phyloP scores from a whole-genome alignment of 2,329 filamentous ascomycete genomes.

The Aphanoascus verrucosus region DNA sequence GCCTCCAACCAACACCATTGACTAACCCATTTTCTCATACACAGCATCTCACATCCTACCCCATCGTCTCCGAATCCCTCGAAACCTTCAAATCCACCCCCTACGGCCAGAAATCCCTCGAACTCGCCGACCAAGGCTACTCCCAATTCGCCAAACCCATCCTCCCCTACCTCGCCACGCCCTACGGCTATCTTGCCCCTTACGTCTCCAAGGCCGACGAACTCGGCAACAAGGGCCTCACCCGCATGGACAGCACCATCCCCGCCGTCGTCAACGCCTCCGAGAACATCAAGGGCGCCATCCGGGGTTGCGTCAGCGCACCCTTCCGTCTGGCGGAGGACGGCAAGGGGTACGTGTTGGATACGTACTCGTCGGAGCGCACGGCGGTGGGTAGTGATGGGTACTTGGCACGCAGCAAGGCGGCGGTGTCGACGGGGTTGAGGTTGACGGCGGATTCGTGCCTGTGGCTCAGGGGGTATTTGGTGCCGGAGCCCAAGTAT shows the following conservation, averaged over 20 bases:
- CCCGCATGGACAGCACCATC: constrained; percentile 58
- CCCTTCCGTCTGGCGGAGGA: constrained; percentile 54
- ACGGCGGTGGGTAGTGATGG: constrained; percentile 41
- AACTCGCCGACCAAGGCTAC: constrained; percentile 65
- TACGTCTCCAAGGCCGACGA: constrained; percentile 75
- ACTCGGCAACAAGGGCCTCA: constrained; percentile 61
- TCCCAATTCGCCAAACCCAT: constrained; percentile 65
- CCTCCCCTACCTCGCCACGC: constrained; percentile 64
- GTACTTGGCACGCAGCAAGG: constrained; percentile 58
- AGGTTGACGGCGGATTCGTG: constrained; percentile 57
- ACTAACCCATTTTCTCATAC: not conserved
- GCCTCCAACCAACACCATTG: constrained; percentile 29
- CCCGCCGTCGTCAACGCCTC: constrained; percentile 67
- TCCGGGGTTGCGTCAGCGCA: constrained; percentile 51
- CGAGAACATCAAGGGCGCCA: constrained; percentile 54
- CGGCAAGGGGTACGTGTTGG: constrained; percentile 39
- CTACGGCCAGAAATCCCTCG: constrained; percentile 71
- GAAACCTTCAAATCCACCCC: constrained; percentile 69
- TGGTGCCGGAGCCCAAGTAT: constrained; percentile 7
- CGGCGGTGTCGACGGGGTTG: constrained; percentile 55
- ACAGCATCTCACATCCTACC: constrained; percentile 77
- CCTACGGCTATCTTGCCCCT: constrained; percentile 71
- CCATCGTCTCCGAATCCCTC: constrained; percentile 68
- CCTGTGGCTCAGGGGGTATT: constrained; percentile 42
- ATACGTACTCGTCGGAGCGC: constrained; percentile 37